phyloP scores from a whole-genome alignment of 306 rosid genomes.

The Casuarina glauca region DNA sequence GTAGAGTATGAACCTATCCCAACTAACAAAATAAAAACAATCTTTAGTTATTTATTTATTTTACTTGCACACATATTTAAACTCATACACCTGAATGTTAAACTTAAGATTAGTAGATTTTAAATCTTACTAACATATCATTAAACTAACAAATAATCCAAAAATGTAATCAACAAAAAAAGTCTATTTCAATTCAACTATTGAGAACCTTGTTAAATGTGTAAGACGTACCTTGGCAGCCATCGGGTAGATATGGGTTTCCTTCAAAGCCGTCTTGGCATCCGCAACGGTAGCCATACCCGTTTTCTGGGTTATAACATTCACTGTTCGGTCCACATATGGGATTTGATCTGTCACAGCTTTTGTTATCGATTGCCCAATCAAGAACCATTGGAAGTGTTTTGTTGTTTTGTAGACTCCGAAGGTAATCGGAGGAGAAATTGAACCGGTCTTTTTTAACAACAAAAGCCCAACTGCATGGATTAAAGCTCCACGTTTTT shows the following conservation, averaged over 20 bases:
- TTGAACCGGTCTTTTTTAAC: slow-evolving; percentile 1
- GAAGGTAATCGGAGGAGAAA: background rate
- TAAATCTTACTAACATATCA: no score
- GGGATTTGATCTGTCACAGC: background rate
- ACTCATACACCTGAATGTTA: no score
- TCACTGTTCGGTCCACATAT: background rate
- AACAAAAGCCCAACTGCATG: slow-evolving; percentile 27
- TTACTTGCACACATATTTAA: no score
- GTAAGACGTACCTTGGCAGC: slow-evolving; percentile 28
- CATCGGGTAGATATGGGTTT: slow-evolving; percentile 26
- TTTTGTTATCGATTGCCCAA: slow-evolving; percentile 18
- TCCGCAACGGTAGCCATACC: slow-evolving; percentile 28
- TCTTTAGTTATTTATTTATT: no score
- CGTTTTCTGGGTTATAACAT: background rate
- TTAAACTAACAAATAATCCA: no score
- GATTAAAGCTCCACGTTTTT: background rate
- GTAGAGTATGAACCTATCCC: no score
- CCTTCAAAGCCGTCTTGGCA: slow-evolving; percentile 31
- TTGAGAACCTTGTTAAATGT: no score
- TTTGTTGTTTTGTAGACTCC: background rate
- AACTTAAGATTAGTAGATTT: no score
- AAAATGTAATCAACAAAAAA: no score
- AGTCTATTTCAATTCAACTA: no score
- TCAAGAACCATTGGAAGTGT: slow-evolving; percentile 3
- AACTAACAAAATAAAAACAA: no score